Conservation (phyloP, 1,139 yeast genomes). For the Meyerozyma smithsonii region DNA sequence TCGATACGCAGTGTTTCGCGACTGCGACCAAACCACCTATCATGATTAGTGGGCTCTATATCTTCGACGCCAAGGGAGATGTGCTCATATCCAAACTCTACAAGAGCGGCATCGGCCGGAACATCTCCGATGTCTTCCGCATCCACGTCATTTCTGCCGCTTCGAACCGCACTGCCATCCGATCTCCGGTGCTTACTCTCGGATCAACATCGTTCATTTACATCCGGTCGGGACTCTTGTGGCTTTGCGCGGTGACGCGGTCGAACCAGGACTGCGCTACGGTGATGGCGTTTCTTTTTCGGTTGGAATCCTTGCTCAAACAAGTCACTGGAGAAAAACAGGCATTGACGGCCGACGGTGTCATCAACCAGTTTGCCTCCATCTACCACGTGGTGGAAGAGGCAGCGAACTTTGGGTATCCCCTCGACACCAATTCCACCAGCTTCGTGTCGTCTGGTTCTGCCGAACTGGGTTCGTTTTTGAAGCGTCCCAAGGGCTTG, state of each 20-base stretch:
- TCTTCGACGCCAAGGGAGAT: conserved; percentile 80
- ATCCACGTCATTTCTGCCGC: conserved; percentile 69
- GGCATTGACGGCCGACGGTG: conserved; percentile 24
- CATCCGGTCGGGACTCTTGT: conserved; percentile 62
- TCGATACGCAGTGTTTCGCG: not conserved
- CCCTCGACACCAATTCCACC: conserved; percentile 19
- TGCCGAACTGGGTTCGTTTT: not conserved
- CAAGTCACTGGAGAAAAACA: conserved; percentile 6
- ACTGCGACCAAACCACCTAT: too few relatives aligned
- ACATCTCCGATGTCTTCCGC: conserved; percentile 84
- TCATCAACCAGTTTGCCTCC: conserved; percentile 52
- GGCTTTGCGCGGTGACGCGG: conserved; percentile 84
- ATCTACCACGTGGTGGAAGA: conserved; percentile 68
- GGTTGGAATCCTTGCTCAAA: conserved; percentile 44
- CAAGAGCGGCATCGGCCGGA: conserved; percentile 48
- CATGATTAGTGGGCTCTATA: conserved; percentile 78
- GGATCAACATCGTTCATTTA: conserved; percentile 92
- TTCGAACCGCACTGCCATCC: conserved; percentile 29
- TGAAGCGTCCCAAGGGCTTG: not conserved
- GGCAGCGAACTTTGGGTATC: conserved; percentile 76
- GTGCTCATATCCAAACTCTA: conserved; percentile 74
- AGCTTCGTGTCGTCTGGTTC: not conserved
- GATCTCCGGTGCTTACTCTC: conserved; percentile 82
- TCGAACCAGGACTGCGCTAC: conserved; percentile 83
- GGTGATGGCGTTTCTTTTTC: conserved; percentile 73